phyloP scores from a whole-genome alignment of 257 asterid genomes.

The Schizonepeta tenuifolia region DNA sequence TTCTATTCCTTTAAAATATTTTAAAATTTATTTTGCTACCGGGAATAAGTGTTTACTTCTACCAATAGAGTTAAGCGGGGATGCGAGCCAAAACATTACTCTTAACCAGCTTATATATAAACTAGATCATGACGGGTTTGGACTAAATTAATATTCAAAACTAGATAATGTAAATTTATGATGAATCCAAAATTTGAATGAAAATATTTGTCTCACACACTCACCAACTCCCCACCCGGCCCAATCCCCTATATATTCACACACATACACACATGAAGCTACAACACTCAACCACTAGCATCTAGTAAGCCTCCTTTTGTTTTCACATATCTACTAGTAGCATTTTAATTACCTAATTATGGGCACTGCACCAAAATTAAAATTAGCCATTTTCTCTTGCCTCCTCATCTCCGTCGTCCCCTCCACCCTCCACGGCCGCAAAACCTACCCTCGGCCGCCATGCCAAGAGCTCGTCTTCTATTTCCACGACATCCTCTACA shows the following conservation, averaged over 20 bases:
- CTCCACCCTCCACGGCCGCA: constrained; percentile 5
- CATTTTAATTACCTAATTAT: constrained; percentile 3
- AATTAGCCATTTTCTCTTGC: constrained; percentile 24
- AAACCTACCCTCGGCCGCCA: constrained; percentile 9
- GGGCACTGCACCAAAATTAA: constrained; percentile 17
- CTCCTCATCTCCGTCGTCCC: constrained; percentile 21
- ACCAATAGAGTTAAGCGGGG: too few species aligned
- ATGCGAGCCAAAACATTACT: too few species aligned
- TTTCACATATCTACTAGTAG: too few species aligned
- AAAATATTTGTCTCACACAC: too few species aligned
- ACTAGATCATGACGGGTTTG: too few species aligned
- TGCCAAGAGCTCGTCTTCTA: constrained; percentile 39
- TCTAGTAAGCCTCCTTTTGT: background rate
- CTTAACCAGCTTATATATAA: too few species aligned
- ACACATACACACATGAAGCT: background rate
- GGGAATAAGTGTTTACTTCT: too few species aligned
- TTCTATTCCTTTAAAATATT: too few species aligned
- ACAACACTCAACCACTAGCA: background rate
- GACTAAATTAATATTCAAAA: too few species aligned
- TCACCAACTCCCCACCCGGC: constrained; percentile 27
- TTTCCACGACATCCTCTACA: constrained; percentile 70
- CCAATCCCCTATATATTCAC: constrained; percentile 22
- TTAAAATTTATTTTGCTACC: too few species aligned
- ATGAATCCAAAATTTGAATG: too few species aligned
- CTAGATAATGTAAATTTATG: too few species aligned